Evolutionary conservation across 345 rosid genomes (phyloP).

Genomic region (Aquilaria yunnanensis): DNA sequence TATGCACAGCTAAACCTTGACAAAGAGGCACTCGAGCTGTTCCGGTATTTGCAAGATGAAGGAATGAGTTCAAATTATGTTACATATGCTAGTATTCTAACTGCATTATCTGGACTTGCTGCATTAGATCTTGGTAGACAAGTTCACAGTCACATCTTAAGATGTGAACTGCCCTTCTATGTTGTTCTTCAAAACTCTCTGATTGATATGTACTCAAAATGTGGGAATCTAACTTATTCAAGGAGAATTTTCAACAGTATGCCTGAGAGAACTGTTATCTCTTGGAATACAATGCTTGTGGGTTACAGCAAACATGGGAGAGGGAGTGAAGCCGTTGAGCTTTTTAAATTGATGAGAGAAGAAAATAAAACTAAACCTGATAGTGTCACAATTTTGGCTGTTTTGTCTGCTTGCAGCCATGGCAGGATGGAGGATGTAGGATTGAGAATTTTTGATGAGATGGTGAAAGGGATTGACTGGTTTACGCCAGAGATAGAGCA

Average conservation of each 20-base stretch:
- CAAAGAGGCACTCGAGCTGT: conserved; percentile 66
- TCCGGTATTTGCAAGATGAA: conserved; percentile 51
- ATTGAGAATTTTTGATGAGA: conserved; percentile 45
- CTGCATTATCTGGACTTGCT: conserved; percentile 80
- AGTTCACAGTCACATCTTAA: conserved; percentile 67
- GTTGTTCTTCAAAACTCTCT: conserved; percentile 74
- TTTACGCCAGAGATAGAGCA: conserved; percentile 59
- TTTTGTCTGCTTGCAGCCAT: conserved; percentile 91
- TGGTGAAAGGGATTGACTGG: conserved; percentile 39
- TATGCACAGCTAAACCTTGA: conserved; percentile 80
- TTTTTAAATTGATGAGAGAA: conserved; percentile 57
- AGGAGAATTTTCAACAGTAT: conserved; percentile 60
- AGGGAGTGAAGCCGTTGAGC: conserved; percentile 58
- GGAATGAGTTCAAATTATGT: conserved; percentile 83
- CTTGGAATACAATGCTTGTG: conserved; percentile 88
- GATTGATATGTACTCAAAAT: conserved; percentile 91
- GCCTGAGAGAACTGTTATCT: conserved; percentile 63
- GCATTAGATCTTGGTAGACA: conserved; percentile 80
- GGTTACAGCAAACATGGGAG: conserved; percentile 85
- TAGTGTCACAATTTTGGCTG: conserved; percentile 65
- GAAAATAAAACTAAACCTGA: conserved; percentile 65
- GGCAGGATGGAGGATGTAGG: conserved; percentile 82
- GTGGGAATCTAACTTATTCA: conserved; percentile 63
- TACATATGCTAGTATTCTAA: conserved; percentile 72
- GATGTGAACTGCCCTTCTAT: conserved; percentile 50